A percentile compares a stretch with the other conserved stretches of the same genome.
phyloP scores from a whole-genome alignment of 305 asterid species.

The Fraxinus paxiana region DNA sequence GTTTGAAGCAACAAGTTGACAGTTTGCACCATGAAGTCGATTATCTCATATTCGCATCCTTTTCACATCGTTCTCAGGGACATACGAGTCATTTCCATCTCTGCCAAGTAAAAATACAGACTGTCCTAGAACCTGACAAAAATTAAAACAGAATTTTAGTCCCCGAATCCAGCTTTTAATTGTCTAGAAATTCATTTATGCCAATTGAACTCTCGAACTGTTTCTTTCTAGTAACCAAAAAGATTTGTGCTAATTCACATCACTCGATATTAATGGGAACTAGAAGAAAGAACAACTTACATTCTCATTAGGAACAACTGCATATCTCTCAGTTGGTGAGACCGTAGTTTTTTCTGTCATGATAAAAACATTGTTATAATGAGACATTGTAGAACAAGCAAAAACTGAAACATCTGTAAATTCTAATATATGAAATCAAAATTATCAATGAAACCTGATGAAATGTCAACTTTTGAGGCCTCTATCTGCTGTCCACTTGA shows the following conservation, averaged over 20 bases:
- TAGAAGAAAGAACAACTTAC: constrained; percentile 34
- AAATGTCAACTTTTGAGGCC: constrained; percentile 56
- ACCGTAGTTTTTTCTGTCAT: constrained; percentile 45
- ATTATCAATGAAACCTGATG: constrained; percentile 51
- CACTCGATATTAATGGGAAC: background rate
- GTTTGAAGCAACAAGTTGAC: background rate
- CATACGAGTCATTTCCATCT: constrained; percentile 49
- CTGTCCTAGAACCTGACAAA: constrained; percentile 21
- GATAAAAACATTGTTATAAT: background rate
- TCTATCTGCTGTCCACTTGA: constrained; percentile 71
- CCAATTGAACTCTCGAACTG: background rate
- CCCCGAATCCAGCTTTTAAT: background rate
- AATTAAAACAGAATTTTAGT: constrained; percentile 4
- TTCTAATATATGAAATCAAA: background rate
- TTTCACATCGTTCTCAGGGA: constrained; percentile 75
- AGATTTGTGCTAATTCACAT: background rate
- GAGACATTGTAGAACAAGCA: background rate
- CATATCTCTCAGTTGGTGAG: constrained; percentile 88
- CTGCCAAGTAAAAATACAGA: constrained; percentile 20
- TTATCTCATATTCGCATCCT: constrained; percentile 50
- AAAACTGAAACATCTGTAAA: background rate
- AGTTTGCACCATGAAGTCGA: background rate
- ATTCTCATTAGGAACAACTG: constrained; percentile 79
- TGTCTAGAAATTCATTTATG: background rate
- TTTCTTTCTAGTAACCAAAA: background rate